Base-by-base conservation (phyloP, 345 rosid species). In the Eutrema heterophyllum region DNA sequence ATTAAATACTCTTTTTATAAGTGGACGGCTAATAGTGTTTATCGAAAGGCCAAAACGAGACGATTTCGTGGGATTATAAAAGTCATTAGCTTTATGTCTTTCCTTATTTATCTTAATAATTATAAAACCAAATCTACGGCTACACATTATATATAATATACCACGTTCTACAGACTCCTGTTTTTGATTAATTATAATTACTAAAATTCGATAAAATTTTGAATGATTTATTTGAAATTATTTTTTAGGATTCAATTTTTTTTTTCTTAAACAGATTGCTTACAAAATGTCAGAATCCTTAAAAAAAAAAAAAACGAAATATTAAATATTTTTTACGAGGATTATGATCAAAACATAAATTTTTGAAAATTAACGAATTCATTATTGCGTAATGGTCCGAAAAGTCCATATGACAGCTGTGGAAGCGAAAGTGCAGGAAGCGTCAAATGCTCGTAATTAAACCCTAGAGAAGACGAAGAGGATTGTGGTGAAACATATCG, bases 21-120 rank as follows among this genome's bases (percentile, higher is more conserved):
- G 32, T 67, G 68, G 78, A 75, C 78, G 78, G 78, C 56, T 18
- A 26, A 30, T 26, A 14, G 12, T 53, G 2, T 10, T 63, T 38
- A 53, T 63, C 7, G 55, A 64, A 56, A 16, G 63, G 67, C 53
- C 72, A 49, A 71, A 71, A 65, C 33, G 16, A 64, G 76, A 70
- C 27, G 76, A 43, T 70, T 70, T 64, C 72, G 71, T 76, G 76
- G 71, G 66, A 54, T 64, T 36, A 63, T 54, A 70, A 63, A 27
- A 35, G 32, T 43, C 21, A 64, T 29, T 55, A 32, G 38, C 24
- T 2, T 36, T 39, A 46, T 16, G 16, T 43, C 38, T 49, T 41
- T 38, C 40, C 26, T 61, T 51, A 18, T 26, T 46, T 41, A n/a
- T n/a, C n/a, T n/a, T n/a, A n/a, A n/a, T 21, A 51, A 51, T 3